phyloP scores from a whole-genome alignment of 2,329 filamentous ascomycete species.

The Pyrenophora seminiperda region DNA sequence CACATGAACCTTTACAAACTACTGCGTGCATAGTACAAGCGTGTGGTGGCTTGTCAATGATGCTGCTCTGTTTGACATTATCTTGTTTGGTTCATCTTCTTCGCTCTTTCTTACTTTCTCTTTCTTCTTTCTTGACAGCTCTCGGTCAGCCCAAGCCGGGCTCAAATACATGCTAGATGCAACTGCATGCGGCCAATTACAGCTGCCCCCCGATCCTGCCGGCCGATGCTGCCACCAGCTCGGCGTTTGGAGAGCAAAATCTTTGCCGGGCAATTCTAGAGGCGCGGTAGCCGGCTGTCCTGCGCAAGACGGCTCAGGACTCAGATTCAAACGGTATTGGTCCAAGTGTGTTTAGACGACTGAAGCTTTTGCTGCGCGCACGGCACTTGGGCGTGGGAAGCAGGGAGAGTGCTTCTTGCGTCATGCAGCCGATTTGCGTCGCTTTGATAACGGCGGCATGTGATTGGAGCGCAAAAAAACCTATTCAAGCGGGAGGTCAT shows the following conservation, averaged over 20 bases:
- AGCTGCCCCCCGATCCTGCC: conserved; percentile 6
- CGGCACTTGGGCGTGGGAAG: conserved; percentile 9
- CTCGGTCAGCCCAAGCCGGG: background rate
- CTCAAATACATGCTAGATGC: conserved; percentile 3
- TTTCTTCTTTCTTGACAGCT: background rate
- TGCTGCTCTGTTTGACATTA: background rate
- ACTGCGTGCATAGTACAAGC: too few relatives aligned
- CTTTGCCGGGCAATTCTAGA: background rate
- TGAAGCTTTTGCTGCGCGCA: conserved; percentile 9
- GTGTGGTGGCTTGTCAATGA: too few relatives aligned
- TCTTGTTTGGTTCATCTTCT: background rate
- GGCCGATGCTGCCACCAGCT: conserved; percentile 13
- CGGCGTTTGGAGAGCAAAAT: conserved; percentile 13
- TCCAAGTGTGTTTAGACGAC: conserved; percentile 6
- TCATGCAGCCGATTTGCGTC: conserved; percentile 15
- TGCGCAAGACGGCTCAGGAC: conserved; percentile 6
- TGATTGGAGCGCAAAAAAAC: conserved; percentile 16
- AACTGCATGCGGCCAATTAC: conserved; percentile 6
- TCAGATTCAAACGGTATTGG: conserved; percentile 3
- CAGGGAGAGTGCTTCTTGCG: conserved; percentile 6
- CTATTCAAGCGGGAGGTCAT: conserved; percentile 14
- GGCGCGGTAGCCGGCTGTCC: conserved; percentile 10
- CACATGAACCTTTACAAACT: background rate
- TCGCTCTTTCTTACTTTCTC: background rate
- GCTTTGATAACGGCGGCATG: conserved; percentile 5